A percentile compares a stretch with the other conserved stretches of the same genome.
These are phyloP conservation scores for Sideroxylon spinosum DNA, from an alignment of 179 eudicot species.

Conservation along the genomic window DNA sequence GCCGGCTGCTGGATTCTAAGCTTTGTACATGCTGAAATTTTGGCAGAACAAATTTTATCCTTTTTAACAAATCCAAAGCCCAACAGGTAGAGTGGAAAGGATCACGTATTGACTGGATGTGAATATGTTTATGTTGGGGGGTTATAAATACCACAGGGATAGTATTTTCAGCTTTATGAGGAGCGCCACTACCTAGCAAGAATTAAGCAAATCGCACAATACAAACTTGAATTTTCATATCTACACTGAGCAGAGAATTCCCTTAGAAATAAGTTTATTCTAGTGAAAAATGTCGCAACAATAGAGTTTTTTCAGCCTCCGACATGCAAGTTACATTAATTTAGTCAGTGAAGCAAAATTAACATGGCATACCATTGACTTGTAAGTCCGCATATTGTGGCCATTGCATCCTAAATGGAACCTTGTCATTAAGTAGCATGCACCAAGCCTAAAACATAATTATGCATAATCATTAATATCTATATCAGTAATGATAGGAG, in stretches of 20 bases:
- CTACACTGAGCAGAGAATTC: no score
- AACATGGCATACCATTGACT: constrained; percentile 69
- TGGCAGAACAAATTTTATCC: no score
- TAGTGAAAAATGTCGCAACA: neutral
- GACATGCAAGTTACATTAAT: neutral
- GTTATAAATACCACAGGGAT: no score
- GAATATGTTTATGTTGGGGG: no score
- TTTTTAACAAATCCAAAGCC: no score
- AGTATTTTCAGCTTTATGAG: no score
- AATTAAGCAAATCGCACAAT: neutral
- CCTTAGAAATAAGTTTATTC: neutral
- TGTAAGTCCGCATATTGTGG: constrained; percentile 90
- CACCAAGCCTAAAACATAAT: constrained; percentile 80
- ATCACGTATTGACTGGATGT: no score
- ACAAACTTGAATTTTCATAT: neutral
- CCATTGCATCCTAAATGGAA: constrained; percentile 98
- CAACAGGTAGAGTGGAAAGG: no score
- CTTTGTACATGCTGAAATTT: no score
- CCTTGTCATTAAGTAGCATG: constrained; percentile 98
- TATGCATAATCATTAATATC: neutral
- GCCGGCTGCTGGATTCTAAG: no score
- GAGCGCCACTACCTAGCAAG: neutral
- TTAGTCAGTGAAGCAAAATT: neutral
- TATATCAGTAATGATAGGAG: neutral
- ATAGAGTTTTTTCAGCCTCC: neutral